Conservation (phyloP, 192 early-diverging fungal species). For the Coemansia sp. region DNA sequence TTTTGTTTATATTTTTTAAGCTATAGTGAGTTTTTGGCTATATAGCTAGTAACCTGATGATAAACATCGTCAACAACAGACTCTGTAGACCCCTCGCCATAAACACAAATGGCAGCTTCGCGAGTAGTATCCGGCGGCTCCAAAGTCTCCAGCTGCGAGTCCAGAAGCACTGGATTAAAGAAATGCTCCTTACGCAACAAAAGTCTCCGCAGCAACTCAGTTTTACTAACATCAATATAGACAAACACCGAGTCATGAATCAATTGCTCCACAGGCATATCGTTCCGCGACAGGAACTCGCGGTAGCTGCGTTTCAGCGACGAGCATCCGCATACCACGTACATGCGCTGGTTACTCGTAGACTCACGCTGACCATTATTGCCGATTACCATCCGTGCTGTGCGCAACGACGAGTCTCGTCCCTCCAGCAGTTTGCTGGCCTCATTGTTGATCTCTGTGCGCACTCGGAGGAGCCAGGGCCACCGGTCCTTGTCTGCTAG, state of each 20-base stretch:
- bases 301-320: conserved; percentile 64
- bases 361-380: too few relatives aligned
- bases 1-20: neutral
- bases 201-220: conserved; percentile 56
- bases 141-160: conserved; percentile 66
- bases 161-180: conserved; percentile 57
- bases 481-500: conserved; percentile 68
- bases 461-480: conserved; percentile 64
- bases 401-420: neutral
- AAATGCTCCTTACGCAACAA: conserved; percentile 60
- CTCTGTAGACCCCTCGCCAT: conserved; percentile 18
- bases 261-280: conserved; percentile 13
- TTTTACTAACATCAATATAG: conserved; percentile 58
- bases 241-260: conserved; percentile 58
- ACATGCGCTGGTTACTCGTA: conserved; percentile 4
- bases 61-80: conserved; percentile 27
- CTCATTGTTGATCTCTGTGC: conserved; percentile 36
- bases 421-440: conserved; percentile 22
- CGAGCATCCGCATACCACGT: conserved; percentile 69
- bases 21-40: conserved; percentile 24
- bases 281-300: conserved; percentile 59
- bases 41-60: conserved; percentile 5
- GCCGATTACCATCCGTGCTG: neutral
- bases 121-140: conserved; percentile 51
- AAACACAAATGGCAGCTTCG: conserved; percentile 39